Conservation (phyloP, 768 basidiomycete species). For the Rhizopogon vinicolor region DNA sequence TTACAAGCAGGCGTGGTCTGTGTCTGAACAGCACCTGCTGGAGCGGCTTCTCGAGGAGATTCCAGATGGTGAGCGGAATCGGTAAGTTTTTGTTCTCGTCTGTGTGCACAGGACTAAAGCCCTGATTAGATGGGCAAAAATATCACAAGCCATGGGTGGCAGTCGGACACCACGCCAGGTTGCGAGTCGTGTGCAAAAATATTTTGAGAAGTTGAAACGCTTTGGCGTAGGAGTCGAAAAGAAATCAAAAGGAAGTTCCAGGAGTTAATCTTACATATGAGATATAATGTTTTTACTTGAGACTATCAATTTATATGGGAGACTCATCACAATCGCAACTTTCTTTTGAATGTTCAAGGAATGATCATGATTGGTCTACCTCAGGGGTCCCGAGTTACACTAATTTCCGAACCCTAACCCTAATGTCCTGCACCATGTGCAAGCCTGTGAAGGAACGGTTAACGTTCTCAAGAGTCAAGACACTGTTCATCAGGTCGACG, state of each 20-base stretch:
- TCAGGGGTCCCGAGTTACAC: too few species aligned
- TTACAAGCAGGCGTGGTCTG: conserved; percentile 80
- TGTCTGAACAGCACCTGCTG: conserved; percentile 71
- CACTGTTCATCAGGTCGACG: neutral
- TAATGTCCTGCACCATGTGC: conserved; percentile 8
- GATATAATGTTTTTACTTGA: neutral
- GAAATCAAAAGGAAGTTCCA: conserved; percentile 20
- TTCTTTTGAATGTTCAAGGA: neutral
- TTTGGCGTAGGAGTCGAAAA: conserved; percentile 52
- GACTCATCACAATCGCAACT: neutral
- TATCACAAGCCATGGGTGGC: conserved; percentile 78
- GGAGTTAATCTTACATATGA: neutral
- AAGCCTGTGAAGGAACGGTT: too few species aligned
- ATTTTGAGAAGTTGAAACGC: conserved; percentile 77
- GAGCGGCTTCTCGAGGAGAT: conserved; percentile 73
- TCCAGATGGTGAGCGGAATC: conserved; percentile 70
- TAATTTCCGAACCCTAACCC: conserved; percentile 8
- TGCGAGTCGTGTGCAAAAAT: conserved; percentile 87
- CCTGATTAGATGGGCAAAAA: conserved; percentile 65
- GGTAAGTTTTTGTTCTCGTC: conserved; percentile 36
- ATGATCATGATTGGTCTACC: too few species aligned
- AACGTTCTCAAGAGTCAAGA: too few species aligned
- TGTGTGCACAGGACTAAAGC: conserved; percentile 7
- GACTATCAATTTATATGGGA: neutral
- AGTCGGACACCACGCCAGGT: conserved; percentile 76